Base-by-base conservation (phyloP, 371 early-diverging fungal genomes). In the Smittium mucronatum region DNA sequence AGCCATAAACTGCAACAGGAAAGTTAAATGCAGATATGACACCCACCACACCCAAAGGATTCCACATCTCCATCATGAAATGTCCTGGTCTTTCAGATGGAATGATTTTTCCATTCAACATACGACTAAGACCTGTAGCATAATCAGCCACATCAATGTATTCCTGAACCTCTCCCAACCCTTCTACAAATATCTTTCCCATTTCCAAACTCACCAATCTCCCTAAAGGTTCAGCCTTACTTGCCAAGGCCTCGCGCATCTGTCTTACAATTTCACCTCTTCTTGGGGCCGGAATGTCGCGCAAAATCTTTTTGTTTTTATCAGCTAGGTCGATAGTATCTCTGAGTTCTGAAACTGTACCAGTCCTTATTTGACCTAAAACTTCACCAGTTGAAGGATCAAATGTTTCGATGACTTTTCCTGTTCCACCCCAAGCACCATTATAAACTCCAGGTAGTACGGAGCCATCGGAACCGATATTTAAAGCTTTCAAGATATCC, bases 81-180 rank as follows among this genome's bases (percentile, higher is more conserved):
- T 97, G 97, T 16, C 94, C 95, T 25, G 94, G 91, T 17, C 95
- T 83, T 76, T 97, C 97, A 64, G 89, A 88, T 16, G 97, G 97
- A 64, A 97, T 86, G 31, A 96, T 88, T 36, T 87, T 58, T 1
- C 97, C 97, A 76, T 87, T 87, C 68, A 97, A 73, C 77, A 86
- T 85, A n/a, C 97, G 86, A 58, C 89, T 86, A 30, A 97, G 79
- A 28, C 97, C 97, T 1, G 94, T 82, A 8, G 97, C 95, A 70
- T 88, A 95, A 77, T 97, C 97, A 59, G 89, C 85, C 68, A 97
- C 88, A 77, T 97, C 97, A 71, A 97, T 86, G 78, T 94, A 95
- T 79, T 97, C 97, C 76, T 96, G 96, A n/a, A 97, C 93, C 78
- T 97, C 97, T 32, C 97, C 97, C 36, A 93, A 80, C 36, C 96